These are phyloP conservation scores for Monosporascus sp. DNA, from an alignment of 2,329 filamentous ascomycete species.

Conservation along the genomic window DNA sequence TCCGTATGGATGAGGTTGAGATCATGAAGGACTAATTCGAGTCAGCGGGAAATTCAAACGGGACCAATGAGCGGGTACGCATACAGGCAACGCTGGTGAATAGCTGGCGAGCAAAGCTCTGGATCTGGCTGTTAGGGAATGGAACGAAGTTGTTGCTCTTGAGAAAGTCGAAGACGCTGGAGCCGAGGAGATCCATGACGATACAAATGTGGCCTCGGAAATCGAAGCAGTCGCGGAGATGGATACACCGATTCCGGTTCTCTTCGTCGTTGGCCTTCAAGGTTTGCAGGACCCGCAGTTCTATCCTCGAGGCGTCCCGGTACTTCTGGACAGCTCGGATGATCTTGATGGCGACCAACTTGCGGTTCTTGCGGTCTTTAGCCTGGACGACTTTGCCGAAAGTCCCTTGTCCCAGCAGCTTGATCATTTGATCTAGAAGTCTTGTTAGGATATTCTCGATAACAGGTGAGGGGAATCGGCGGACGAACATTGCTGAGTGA, in stretches of 20 bases:
- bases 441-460: constrained; percentile 12
- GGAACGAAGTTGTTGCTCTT: constrained; percentile 94
- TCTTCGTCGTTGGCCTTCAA: constrained; percentile 84
- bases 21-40: constrained; percentile 74
- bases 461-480: neutral
- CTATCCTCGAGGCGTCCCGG: constrained; percentile 90
- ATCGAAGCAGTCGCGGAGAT: constrained; percentile 94
- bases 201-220: constrained; percentile 95
- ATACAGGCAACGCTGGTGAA: constrained; percentile 98
- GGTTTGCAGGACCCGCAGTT: constrained; percentile 86
- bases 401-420: constrained; percentile 89
- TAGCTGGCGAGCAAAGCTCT: constrained; percentile 90
- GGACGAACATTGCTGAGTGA: constrained; percentile 83
- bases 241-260: constrained; percentile 95
- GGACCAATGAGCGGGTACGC: constrained; percentile 35
- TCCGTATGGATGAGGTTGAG: constrained; percentile 94
- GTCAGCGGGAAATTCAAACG: constrained; percentile 17
- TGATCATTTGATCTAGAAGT: constrained; percentile 72
- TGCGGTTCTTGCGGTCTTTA: constrained; percentile 70
- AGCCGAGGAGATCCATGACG: constrained; percentile 72
- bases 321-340: constrained; percentile 98
- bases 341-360: constrained; percentile 89
- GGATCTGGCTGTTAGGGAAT: constrained; percentile 97
- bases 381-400: constrained; percentile 98
- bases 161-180: constrained; percentile 97